Conservation (phyloP, 305 asterid genomes). For the Fraxinus greggii region DNA sequence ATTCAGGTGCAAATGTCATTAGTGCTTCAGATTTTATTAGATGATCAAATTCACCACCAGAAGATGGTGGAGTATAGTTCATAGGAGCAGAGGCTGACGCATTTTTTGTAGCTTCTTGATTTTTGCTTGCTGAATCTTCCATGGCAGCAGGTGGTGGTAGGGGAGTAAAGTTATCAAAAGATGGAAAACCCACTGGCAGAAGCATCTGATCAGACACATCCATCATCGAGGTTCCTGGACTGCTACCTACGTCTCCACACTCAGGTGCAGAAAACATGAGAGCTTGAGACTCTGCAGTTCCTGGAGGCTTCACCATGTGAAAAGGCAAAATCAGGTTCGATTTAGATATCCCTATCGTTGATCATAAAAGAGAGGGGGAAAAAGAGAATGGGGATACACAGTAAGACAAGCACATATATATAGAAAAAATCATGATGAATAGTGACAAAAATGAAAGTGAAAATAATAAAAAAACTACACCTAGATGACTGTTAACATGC, state of each 20-base stretch:
- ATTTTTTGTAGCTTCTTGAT: slow-evolving; percentile 54
- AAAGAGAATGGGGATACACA: slow-evolving; percentile 15
- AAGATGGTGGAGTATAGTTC: slow-evolving; percentile 43
- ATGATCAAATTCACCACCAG: slow-evolving; percentile 77
- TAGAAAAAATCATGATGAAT: neutral
- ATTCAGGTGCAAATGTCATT: slow-evolving; percentile 97
- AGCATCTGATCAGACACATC: slow-evolving; percentile 85
- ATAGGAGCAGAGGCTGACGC: slow-evolving; percentile 49
- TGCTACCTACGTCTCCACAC: slow-evolving; percentile 69
- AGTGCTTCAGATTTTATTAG: slow-evolving; percentile 92
- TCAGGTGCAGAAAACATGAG: slow-evolving; percentile 61
- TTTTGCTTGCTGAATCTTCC: slow-evolving; percentile 68
- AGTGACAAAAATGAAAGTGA: slow-evolving; percentile 6
- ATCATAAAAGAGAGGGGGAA: neutral
- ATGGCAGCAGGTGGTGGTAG: slow-evolving; percentile 50
- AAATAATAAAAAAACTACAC: slow-evolving; percentile 4
- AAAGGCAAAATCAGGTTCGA: slow-evolving; percentile 24
- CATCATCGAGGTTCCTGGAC: slow-evolving; percentile 81
- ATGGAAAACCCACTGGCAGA: slow-evolving; percentile 65
- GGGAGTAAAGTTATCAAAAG: slow-evolving; percentile 68
- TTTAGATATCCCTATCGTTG: neutral
- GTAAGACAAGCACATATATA: neutral
- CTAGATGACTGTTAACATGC: neutral
- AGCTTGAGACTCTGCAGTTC: slow-evolving; percentile 81
- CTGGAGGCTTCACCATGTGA: slow-evolving; percentile 88